Evolutionary conservation across 2,329 filamentous ascomycete genomes (phyloP).

Genomic region (Hortaea sp.): DNA sequence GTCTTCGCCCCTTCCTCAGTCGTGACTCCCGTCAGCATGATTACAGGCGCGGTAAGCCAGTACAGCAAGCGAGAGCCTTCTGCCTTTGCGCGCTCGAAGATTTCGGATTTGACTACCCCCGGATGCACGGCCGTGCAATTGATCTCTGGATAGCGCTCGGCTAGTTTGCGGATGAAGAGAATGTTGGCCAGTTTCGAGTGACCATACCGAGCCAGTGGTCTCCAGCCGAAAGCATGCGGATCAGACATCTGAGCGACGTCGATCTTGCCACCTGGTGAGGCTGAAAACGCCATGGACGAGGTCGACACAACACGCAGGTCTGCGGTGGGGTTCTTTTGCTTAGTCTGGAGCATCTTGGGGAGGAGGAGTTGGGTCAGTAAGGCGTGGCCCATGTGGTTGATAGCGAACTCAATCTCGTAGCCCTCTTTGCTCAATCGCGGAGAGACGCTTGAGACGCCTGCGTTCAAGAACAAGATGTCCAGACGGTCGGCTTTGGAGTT

Average conservation of each 20-base stretch:
- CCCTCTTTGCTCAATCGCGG: slow-evolving; percentile 25
- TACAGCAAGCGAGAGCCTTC: neutral
- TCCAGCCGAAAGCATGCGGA: slow-evolving; percentile 17
- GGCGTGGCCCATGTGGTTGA: slow-evolving; percentile 34
- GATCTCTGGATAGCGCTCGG: slow-evolving; percentile 35
- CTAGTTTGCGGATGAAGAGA: slow-evolving; percentile 35
- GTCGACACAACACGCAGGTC: slow-evolving; percentile 39
- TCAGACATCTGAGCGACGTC: neutral
- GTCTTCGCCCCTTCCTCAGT: slow-evolving; percentile 14
- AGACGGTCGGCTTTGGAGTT: slow-evolving; percentile 27
- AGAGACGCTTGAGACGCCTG: slow-evolving; percentile 32
- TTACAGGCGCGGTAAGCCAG: slow-evolving; percentile 5
- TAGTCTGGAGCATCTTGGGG: slow-evolving; percentile 32
- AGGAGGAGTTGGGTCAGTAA: slow-evolving; percentile 24
- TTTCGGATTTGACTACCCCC: slow-evolving; percentile 50
- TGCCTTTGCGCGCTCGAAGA: slow-evolving; percentile 22
- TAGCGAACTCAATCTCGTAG: slow-evolving; percentile 1
- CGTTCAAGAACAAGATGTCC: slow-evolving; percentile 39
- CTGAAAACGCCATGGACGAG: slow-evolving; percentile 20
- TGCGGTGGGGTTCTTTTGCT: slow-evolving; percentile 21
- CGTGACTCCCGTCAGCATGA: slow-evolving; percentile 5
- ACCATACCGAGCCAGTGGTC: slow-evolving; percentile 31
- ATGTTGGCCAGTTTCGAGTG: slow-evolving; percentile 43
- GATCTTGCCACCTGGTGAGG: slow-evolving; percentile 6
- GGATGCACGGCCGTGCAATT: slow-evolving; percentile 38